phyloP scores from a whole-genome alignment of 2,329 filamentous ascomycete genomes.

The Xylaria multiplex region DNA sequence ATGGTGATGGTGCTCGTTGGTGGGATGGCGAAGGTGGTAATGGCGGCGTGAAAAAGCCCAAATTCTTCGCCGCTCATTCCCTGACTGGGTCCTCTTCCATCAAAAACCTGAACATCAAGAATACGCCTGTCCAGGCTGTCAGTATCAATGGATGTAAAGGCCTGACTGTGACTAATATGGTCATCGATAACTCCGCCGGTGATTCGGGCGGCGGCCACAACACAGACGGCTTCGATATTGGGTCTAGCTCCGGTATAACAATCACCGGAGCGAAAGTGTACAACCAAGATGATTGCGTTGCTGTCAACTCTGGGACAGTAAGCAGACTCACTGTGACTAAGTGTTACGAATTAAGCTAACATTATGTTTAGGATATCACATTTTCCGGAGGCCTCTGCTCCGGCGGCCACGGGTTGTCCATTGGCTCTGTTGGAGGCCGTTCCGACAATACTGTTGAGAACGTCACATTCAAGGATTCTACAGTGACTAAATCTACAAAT shows the following conservation, averaged over 20 bases:
- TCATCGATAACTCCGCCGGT: constrained; percentile 67
- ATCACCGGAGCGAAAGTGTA: constrained; percentile 62
- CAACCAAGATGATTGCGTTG: constrained; percentile 70
- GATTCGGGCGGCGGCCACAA: constrained; percentile 59
- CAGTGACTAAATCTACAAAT: constrained; percentile 62
- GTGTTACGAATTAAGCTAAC: not conserved
- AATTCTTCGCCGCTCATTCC: constrained; percentile 67
- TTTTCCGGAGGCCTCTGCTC: constrained; percentile 58
- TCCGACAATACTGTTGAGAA: constrained; percentile 63
- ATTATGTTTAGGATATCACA: constrained; percentile 23
- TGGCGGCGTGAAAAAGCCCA: constrained; percentile 70
- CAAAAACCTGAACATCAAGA: constrained; percentile 60
- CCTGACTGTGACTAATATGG: constrained; percentile 60
- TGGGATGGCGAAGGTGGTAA: constrained; percentile 71
- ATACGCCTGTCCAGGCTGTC: constrained; percentile 65
- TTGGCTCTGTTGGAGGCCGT: constrained; percentile 68
- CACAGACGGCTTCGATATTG: constrained; percentile 65
- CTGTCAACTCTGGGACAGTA: constrained; percentile 64
- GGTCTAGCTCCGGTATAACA: constrained; percentile 56
- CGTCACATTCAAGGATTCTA: constrained; percentile 61
- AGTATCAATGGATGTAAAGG: constrained; percentile 55
- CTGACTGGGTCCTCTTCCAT: constrained; percentile 60
- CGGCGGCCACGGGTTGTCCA: constrained; percentile 67
- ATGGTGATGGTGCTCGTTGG: constrained; percentile 66
- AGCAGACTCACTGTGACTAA: not conserved